phyloP scores from a whole-genome alignment of 2,329 filamentous ascomycete species.

The Torrubiellomyces zombiae region DNA sequence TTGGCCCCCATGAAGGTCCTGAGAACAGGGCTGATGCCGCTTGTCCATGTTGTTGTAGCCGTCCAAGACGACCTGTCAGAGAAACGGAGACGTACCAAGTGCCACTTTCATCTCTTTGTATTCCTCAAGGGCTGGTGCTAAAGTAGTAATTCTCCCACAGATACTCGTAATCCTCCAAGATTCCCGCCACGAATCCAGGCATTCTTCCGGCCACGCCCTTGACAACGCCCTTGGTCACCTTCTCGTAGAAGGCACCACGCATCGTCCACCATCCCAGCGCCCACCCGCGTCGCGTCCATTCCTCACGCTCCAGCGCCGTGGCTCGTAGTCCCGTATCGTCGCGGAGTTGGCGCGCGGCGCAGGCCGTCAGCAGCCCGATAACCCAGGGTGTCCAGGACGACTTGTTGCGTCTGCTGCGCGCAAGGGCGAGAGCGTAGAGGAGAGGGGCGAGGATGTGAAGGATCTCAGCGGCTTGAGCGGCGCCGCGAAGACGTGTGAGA shows the following conservation, averaged over 20 bases:
- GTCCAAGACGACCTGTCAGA: too few species aligned
- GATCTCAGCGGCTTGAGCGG: constrained; percentile 64
- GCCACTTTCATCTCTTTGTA: too few species aligned
- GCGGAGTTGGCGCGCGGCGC: constrained; percentile 68
- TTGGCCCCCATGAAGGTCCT: too few species aligned
- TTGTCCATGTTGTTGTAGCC: too few species aligned
- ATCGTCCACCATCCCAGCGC: constrained; percentile 89
- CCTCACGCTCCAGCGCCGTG: constrained; percentile 76
- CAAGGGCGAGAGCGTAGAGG: constrained; percentile 68
- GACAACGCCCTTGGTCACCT: constrained; percentile 64
- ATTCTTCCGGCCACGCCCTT: constrained; percentile 58
- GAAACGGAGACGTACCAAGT: too few species aligned
- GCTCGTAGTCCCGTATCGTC: constrained; percentile 64
- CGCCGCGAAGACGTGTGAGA: constrained; percentile 64
- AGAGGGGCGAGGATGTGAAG: constrained; percentile 83
- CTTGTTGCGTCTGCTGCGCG: constrained; percentile 52
- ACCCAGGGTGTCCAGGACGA: constrained; percentile 87
- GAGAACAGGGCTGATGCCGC: too few species aligned
- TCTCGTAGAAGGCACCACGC: constrained; percentile 94
- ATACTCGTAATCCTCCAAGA: constrained; percentile 93
- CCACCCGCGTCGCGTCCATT: constrained; percentile 78
- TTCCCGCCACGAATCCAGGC: constrained; percentile 64
- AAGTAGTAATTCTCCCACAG: constrained; percentile 99
- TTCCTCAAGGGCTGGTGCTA: constrained; percentile 32
- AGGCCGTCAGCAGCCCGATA: constrained; percentile 69